Evolutionary conservation across 176 grass and related monocot genomes (phyloP), one percentile per base, ranked within the genome.

Genomic region (Canna indica): DNA sequence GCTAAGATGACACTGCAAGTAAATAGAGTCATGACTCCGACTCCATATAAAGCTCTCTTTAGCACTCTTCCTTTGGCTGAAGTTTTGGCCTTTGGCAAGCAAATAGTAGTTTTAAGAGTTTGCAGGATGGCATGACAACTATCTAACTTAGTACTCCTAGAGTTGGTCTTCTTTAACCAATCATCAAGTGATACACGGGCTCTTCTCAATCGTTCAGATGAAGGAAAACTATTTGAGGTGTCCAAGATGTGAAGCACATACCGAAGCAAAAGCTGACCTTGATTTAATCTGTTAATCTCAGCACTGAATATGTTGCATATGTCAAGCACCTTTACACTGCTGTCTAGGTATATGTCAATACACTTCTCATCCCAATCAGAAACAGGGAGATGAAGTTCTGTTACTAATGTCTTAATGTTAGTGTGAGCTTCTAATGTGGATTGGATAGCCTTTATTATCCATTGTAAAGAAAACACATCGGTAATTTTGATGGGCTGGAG

Each of bases 291-390:
- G 57, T 82, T 27, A 0, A 97, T 81, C 84, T 97, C 94, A 0
- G 94, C 81, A 83, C 84, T 92, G 17, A 92, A 64, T 0, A 69
- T 86, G 0, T 90, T 85, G 67, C 89, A 92, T 65, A 92, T 80
- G 36, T 97, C 94, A 41, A 97, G 77, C 67, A 97, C 64, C 76
- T 87, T 97, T 47, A 90, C 77, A 5, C 82, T 93, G 72, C 77
- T 87, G 76, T 97, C 85, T 24, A 97, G 72, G 70, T 92, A 97
- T 59, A 87, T 78, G 78, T 97, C 94, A 38, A 93, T 84, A 86
- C 86, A 97, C 58, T 82, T 97, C 53, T 92, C 84, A 27, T 97
- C 89, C 89, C 94, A 97, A 1, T 97, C 94, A 0, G 82, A 93
- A 58, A 87, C 75, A 41, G 89, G 94, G 65, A 97, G 72, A 62